Conservation (phyloP, 2,329 filamentous ascomycete species). For the Fusarium nelsonii region DNA sequence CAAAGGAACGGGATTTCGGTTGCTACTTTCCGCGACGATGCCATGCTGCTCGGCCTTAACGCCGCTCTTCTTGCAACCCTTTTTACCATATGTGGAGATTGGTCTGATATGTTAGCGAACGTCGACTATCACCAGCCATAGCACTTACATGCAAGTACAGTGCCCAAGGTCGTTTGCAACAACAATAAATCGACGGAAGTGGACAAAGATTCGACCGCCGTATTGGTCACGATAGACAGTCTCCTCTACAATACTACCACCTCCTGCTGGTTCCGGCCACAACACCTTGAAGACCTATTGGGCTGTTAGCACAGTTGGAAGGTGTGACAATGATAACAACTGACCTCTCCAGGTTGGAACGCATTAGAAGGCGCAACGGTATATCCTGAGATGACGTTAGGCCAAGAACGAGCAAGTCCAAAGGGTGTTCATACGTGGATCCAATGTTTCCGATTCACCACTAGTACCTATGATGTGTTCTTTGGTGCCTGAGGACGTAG, state of each 20-base stretch:
- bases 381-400: conserved; percentile 54
- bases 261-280: conserved; percentile 65
- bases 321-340: background rate
- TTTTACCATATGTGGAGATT: conserved; percentile 67
- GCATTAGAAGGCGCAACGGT: conserved; percentile 53
- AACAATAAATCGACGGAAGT: conserved; percentile 68
- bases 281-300: conserved; percentile 66
- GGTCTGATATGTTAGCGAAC: conserved; percentile 55
- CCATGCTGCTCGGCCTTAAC: conserved; percentile 66
- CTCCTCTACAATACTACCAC: conserved; percentile 52
- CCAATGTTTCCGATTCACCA: conserved; percentile 48
- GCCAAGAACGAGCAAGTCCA: background rate
- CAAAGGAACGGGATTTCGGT: conserved; percentile 51
- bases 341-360: conserved; percentile 59
- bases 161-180: conserved; percentile 65
- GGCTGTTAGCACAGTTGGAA: conserved; percentile 1
- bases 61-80: conserved; percentile 66
- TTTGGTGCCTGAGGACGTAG: conserved; percentile 32
- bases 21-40: conserved; percentile 59
- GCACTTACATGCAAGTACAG: conserved; percentile 67
- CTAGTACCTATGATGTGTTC: conserved; percentile 37
- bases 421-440: conserved; percentile 52
- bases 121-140: background rate
- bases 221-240: conserved; percentile 53
- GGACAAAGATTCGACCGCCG: conserved; percentile 59